A percentile compares a stretch with the other conserved stretches of the same genome.
phyloP scores from a whole-genome alignment of 164 flowering plant species.

The Kalanchoe fedtschenkoi region DNA sequence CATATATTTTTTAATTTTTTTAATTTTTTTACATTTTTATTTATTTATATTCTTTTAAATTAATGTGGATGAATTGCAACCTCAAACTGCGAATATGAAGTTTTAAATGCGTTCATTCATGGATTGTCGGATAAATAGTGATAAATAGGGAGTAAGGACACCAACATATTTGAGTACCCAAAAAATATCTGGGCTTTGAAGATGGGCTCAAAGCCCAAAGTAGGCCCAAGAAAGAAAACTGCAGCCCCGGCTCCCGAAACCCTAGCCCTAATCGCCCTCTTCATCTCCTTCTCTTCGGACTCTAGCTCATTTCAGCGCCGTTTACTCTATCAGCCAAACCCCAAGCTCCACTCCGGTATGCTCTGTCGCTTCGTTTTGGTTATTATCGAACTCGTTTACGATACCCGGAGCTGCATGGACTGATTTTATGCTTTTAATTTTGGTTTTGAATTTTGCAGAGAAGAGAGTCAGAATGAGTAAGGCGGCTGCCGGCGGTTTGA shows the following conservation, averaged over 20 bases:
- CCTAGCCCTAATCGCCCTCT: background rate
- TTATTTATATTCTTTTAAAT: no score
- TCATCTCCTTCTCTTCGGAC: background rate
- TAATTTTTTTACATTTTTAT: no score
- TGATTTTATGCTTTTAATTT: background rate
- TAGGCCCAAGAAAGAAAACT: background rate
- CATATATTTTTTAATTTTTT: no score
- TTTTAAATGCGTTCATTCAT: no score
- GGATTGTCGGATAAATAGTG: no score
- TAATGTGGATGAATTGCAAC: no score
- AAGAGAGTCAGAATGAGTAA: slow-evolving; percentile 22
- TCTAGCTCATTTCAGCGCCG: background rate
- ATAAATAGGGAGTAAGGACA: no score
- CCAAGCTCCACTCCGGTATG: slow-evolving; percentile 1
- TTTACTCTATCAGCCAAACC: slow-evolving; percentile 4
- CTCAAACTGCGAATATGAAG: no score
- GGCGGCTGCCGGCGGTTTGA: slow-evolving; percentile 20
- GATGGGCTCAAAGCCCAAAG: background rate
- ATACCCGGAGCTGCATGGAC: background rate
- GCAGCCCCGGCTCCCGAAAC: background rate
- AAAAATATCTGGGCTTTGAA: no score
- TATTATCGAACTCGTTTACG: background rate
- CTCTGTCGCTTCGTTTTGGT: background rate
- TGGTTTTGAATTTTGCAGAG: background rate
- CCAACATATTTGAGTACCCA: background rate